These are phyloP conservation scores for Diplosphaera chodatii DNA, from an alignment of 139 green algal species.

Conservation along the genomic window DNA sequence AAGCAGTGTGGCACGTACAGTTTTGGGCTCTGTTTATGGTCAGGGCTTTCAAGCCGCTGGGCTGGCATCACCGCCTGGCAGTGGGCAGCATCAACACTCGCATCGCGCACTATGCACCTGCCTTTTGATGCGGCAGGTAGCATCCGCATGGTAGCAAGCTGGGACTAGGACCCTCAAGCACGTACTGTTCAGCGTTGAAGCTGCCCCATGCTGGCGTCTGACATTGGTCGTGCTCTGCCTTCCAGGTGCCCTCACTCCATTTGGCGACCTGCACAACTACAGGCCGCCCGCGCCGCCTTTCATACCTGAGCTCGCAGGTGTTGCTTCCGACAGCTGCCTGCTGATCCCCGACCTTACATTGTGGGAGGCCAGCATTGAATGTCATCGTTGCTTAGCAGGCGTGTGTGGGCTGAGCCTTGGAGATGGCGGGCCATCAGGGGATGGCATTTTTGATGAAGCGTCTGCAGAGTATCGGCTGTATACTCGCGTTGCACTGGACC, in stretches of 20 bases:
- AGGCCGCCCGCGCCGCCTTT: constrained; percentile 48
- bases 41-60: constrained; percentile 19
- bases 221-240: not conserved
- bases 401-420: not conserved
- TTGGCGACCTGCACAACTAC: constrained; percentile 89
- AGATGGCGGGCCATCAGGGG: constrained; percentile 14
- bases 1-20: no score
- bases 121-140: constrained; percentile 35
- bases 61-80: constrained; percentile 39
- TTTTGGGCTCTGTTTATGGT: no score
- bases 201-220: no score
- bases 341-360: no score
- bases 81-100: constrained; percentile 64
- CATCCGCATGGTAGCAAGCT: no score
- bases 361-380: no score
- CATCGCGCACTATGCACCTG: constrained; percentile 70
- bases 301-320: constrained; percentile 23
- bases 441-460: constrained; percentile 40
- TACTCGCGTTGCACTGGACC: not conserved
- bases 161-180: no score
- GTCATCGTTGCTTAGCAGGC: no score
- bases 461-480: constrained; percentile 29
- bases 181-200: no score
- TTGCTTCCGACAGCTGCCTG: no score
- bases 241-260: constrained; percentile 69